Base-by-base conservation (phyloP, 495 filamentous ascomycete species). In the Letharia columbiana region DNA sequence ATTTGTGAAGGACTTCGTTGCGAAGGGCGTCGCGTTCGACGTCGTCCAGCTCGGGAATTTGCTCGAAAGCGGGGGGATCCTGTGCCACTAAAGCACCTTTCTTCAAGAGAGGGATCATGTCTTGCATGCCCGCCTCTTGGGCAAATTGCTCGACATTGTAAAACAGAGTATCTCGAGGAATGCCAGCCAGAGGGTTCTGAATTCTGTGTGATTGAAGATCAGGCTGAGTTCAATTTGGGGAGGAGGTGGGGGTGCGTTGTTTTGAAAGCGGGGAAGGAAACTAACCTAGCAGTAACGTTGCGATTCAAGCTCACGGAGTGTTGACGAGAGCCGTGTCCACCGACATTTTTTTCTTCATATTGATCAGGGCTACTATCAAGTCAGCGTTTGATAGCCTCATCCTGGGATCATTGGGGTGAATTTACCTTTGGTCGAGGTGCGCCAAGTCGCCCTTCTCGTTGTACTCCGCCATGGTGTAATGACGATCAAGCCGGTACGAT, bases 31-130 rank as follows among this genome's bases (percentile, higher is more conserved):
- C 63, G 8, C 78, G 68, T 66, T 90, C 88, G 0, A 72, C 72
- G 17, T 83, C 78, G 40, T 82, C 78, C n/a, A 90, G 74, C 37
- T 82, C 84, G 42, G 78, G 73, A 17, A 90, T 79, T 3, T 77
- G 67, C 50, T 86, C 82, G 69, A 85, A 84, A 8, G 73, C 71
- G 10, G 75, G 66, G 1, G 86, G 87, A 67, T 85, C 80, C 63
- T 85, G 84, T 35, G 87, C 87, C 42, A 89, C 79, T 5, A 89
- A 77, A 40, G 87, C 86, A n/a, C 82, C 86, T 70, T 84, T 85
- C 54, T 79, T 77, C 63, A 87, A 73, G 0, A 82, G 70, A 2
- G 76, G 74, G 18, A 78, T 64, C 33, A 84, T 81, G 20, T 86
- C 77, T 3, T 63, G 72, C 50, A 86, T 65, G 31, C 75, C 67